A percentile compares a stretch with the other conserved stretches of the same genome.
Evolutionary conservation across 2,329 filamentous ascomycete genomes (phyloP).

Genomic region (Elsinoe fawcettii): DNA sequence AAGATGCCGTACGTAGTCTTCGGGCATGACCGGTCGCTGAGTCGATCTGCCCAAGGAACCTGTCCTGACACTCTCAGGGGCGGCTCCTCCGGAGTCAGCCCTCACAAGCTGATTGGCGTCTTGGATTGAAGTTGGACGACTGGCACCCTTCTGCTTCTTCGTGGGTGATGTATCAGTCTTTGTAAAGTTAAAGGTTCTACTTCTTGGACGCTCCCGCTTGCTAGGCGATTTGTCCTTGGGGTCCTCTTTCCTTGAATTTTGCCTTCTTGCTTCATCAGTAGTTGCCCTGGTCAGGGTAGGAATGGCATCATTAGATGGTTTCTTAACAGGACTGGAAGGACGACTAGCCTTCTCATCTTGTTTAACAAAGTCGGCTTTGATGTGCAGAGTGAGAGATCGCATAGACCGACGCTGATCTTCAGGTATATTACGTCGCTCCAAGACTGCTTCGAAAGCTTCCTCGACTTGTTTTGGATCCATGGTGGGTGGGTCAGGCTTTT

Average conservation of each 20-base stretch:
- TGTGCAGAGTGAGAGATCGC: constrained; percentile 76
- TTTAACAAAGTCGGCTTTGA: constrained; percentile 92
- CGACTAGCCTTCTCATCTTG: constrained; percentile 57
- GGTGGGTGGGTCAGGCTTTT: constrained; percentile 34
- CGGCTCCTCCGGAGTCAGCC: constrained; percentile 19
- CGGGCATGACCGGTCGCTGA: constrained; percentile 65
- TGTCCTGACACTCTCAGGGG: constrained; percentile 19
- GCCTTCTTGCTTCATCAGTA: constrained; percentile 11
- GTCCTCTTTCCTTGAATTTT: constrained; percentile 16
- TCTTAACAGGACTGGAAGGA: constrained; percentile 16
- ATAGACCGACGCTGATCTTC: constrained; percentile 93
- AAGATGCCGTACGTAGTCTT: constrained; percentile 81
- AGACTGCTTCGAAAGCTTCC: constrained; percentile 53
- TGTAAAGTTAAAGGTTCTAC: constrained; percentile 70
- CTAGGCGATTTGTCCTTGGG: constrained; percentile 27
- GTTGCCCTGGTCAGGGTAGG: neutral
- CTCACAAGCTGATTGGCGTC: constrained; percentile 37
- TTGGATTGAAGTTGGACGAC: constrained; percentile 51
- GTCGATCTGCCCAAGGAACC: constrained; percentile 31
- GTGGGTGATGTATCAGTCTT: constrained; percentile 59
- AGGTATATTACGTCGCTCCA: constrained; percentile 72
- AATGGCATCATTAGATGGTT: constrained; percentile 15
- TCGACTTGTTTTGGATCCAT: constrained; percentile 51
- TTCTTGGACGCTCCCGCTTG: constrained; percentile 50
- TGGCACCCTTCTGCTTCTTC: constrained; percentile 69